Conservation (phyloP, 2,329 filamentous ascomycete genomes). For the Metarhizium sp. region DNA sequence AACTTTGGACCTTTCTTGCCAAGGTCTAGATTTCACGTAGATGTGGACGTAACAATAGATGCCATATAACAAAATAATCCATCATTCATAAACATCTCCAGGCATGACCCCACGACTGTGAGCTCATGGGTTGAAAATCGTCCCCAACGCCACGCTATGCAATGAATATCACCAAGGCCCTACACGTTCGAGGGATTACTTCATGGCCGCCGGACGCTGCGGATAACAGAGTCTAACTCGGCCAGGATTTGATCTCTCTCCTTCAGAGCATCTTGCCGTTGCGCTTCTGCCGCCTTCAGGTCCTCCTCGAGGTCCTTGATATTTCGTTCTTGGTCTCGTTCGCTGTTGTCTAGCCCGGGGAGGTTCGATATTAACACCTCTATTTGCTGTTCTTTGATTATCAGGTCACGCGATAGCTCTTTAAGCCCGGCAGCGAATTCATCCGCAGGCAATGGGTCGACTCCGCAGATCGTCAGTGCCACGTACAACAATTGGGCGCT, state of each 20-base stretch:
- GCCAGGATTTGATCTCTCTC: slow-evolving; percentile 53
- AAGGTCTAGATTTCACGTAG: neutral
- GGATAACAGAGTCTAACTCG: slow-evolving; percentile 52
- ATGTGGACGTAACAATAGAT: neutral
- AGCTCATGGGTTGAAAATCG: neutral
- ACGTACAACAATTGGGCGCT: neutral
- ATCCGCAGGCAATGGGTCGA: slow-evolving; percentile 52
- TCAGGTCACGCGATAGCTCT: slow-evolving; percentile 67
- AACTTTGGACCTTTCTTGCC: neutral
- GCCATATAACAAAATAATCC: neutral
- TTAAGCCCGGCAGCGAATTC: slow-evolving; percentile 58
- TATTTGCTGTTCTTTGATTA: slow-evolving; percentile 75
- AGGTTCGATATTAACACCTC: slow-evolving; percentile 66
- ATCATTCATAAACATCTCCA: neutral
- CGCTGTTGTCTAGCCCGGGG: slow-evolving; percentile 69
- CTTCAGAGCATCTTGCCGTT: slow-evolving; percentile 52
- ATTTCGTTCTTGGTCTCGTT: slow-evolving; percentile 62
- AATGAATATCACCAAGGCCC: slow-evolving; percentile 1
- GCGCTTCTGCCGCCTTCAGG: slow-evolving; percentile 51
- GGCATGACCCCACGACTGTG: neutral
- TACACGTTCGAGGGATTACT: slow-evolving; percentile 1
- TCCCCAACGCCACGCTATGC: slow-evolving; percentile 20
- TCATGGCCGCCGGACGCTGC: slow-evolving; percentile 50
- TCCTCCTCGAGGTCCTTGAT: slow-evolving; percentile 58
- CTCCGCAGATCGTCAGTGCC: slow-evolving; percentile 22